Evolutionary conservation across 495 filamentous ascomycete genomes (phyloP).

Genomic region (Recurvomyces mirabilis): DNA sequence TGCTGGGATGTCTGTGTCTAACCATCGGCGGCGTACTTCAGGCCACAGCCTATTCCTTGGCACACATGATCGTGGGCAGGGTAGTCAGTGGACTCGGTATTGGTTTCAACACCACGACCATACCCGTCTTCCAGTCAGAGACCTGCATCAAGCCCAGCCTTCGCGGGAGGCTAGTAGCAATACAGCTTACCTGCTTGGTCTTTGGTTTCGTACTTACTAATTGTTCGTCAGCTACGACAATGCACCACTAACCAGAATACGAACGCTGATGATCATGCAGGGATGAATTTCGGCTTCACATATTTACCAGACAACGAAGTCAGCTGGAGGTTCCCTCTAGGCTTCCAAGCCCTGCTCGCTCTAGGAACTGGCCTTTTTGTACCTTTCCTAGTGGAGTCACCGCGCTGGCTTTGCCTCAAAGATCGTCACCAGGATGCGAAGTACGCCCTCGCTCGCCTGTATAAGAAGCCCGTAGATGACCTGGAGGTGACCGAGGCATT

Average conservation of each 20-base stretch:
- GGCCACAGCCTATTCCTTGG: slow-evolving; percentile 18
- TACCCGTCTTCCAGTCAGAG: slow-evolving; percentile 68
- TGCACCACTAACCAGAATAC: too few species aligned
- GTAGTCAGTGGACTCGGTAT: slow-evolving; percentile 25
- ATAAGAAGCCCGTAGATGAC: slow-evolving; percentile 21
- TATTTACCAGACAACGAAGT: slow-evolving; percentile 31
- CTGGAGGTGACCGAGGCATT: slow-evolving; percentile 16
- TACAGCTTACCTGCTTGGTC: slow-evolving; percentile 23
- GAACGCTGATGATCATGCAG: not conserved
- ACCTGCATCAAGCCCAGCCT: slow-evolving; percentile 52
- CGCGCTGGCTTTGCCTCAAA: slow-evolving; percentile 27
- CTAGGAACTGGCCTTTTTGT: slow-evolving; percentile 16
- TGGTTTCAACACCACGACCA: slow-evolving; percentile 38
- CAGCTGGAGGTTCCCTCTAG: slow-evolving; percentile 36
- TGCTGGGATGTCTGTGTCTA: too few species aligned
- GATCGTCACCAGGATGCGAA: slow-evolving; percentile 22
- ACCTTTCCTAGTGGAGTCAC: slow-evolving; percentile 23
- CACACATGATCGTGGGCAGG: slow-evolving; percentile 26
- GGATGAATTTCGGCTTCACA: slow-evolving; percentile 33
- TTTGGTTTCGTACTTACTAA: slow-evolving; percentile 32
- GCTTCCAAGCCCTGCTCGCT: slow-evolving; percentile 35
- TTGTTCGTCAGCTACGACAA: slow-evolving; percentile 24
- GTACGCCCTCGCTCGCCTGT: slow-evolving; percentile 24
- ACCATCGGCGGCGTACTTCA: too few species aligned
- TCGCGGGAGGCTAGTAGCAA: slow-evolving; percentile 28